phyloP scores from a whole-genome alignment of 2,329 filamentous ascomycete genomes.

The Exophiala calicioides region DNA sequence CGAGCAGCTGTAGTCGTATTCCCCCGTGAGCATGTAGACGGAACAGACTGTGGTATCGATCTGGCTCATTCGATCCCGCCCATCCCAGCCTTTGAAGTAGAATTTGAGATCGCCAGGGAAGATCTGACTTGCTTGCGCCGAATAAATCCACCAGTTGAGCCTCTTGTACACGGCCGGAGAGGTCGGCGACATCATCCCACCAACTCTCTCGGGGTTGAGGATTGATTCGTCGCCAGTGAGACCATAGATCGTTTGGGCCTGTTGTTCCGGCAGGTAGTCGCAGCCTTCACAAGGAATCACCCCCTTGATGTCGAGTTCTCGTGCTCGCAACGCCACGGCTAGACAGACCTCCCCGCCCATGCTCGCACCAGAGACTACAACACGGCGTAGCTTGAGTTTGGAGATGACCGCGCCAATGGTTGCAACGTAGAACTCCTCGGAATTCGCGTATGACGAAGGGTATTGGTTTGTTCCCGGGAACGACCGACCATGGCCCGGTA shows the following conservation, averaged over 20 bases:
- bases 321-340: slow-evolving; percentile 17
- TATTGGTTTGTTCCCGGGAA: slow-evolving; percentile 20
- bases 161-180: slow-evolving; percentile 48
- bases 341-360: slow-evolving; percentile 26
- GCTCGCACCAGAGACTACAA: slow-evolving; percentile 19
- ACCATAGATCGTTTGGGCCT: slow-evolving; percentile 17
- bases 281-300: slow-evolving; percentile 27
- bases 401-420: slow-evolving; percentile 18
- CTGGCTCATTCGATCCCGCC: slow-evolving; percentile 43
- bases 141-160: slow-evolving; percentile 54
- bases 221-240: slow-evolving; percentile 20
- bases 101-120: slow-evolving; percentile 55
- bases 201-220: slow-evolving; percentile 25
- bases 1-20: slow-evolving; percentile 27
- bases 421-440: slow-evolving; percentile 24
- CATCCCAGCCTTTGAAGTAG: slow-evolving; percentile 54
- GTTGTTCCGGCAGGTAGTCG: slow-evolving; percentile 19
- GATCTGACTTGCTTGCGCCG: slow-evolving; percentile 51
- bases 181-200: slow-evolving; percentile 48
- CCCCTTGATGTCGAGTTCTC: slow-evolving; percentile 17
- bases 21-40: slow-evolving; percentile 54
- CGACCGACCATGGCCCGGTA: slow-evolving; percentile 26
- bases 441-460: slow-evolving; percentile 19
- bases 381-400: slow-evolving; percentile 12
- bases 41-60: slow-evolving; percentile 53